phyloP scores from a whole-genome alignment of 352 stramenopile genomes.

The Phytopythium sindhum region DNA sequence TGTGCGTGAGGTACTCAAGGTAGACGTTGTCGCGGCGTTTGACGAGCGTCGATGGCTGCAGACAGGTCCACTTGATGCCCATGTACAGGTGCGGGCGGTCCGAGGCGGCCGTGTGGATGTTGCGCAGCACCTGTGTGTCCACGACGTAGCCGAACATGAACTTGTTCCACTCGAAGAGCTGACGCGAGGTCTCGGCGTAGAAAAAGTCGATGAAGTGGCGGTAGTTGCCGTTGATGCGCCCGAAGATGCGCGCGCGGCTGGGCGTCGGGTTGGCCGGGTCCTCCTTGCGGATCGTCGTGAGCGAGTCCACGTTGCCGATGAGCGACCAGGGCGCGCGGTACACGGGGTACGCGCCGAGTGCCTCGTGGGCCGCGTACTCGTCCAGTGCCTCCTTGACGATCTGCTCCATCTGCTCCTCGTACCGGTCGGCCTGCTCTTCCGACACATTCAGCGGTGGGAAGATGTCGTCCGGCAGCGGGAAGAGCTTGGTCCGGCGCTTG shows the following conservation, averaged over 20 bases:
- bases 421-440: conserved; percentile 17
- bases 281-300: conserved; percentile 35
- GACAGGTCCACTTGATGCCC: conserved; percentile 80
- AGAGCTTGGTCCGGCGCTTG: conserved; percentile 16
- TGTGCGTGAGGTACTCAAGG: conserved; percentile 76
- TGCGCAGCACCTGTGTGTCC: conserved; percentile 66
- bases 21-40: conserved; percentile 69
- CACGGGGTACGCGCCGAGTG: conserved; percentile 27
- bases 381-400: conserved; percentile 42
- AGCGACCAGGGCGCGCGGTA: conserved; percentile 35
- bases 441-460: conserved; percentile 37
- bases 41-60: conserved; percentile 53
- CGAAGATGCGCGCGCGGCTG: conserved; percentile 45
- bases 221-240: conserved; percentile 59
- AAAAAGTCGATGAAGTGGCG: conserved; percentile 62
- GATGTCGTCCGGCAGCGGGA: conserved; percentile 38
- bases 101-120: conserved; percentile 60
- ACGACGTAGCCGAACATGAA: conserved; percentile 62
- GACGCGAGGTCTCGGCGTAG: conserved; percentile 47
- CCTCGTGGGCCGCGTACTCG: conserved; percentile 42
- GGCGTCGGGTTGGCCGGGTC: conserved; percentile 14
- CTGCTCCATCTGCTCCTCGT: conserved; percentile 34
- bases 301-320: conserved; percentile 30
- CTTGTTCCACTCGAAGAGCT: conserved; percentile 69
- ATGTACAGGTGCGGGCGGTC: conserved; percentile 50